Evolutionary conservation across 73 alveolate species (phyloP).

Genomic region (Loxodes magnus): DNA sequence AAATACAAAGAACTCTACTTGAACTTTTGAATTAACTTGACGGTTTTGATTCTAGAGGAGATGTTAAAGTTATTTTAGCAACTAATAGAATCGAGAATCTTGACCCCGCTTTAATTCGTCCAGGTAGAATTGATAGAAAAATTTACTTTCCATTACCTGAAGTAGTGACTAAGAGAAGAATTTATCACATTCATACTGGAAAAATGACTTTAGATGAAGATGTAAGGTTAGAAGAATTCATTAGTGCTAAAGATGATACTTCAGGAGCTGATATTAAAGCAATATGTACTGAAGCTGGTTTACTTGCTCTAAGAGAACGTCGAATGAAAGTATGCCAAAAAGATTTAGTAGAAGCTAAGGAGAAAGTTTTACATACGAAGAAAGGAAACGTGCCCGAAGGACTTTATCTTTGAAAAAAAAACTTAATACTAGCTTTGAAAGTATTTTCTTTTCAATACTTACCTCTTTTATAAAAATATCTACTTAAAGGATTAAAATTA

Average conservation of each 20-base stretch:
- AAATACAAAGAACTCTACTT: conserved; percentile 85
- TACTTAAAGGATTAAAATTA: too few species aligned
- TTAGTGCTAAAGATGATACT: conserved; percentile 84
- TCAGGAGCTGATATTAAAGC: conserved; percentile 99
- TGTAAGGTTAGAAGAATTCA: conserved; percentile 88
- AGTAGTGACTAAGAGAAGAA: conserved; percentile 76
- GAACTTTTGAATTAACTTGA: conserved; percentile 97
- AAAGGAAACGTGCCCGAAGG: conserved; percentile 95
- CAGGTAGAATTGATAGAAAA: conserved; percentile 97
- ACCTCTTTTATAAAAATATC: too few species aligned
- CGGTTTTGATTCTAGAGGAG: conserved; percentile 98
- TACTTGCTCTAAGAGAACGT: conserved; percentile 91
- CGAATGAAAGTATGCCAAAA: conserved; percentile 74
- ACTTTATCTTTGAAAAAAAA: conserved; percentile 65
- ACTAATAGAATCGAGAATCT: conserved; percentile 99
- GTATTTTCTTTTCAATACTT: too few species aligned
- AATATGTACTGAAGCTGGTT: conserved; percentile 93
- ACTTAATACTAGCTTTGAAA: too few species aligned
- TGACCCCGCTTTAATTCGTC: conserved; percentile 99
- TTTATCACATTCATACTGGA: conserved; percentile 84
- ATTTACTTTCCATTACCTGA: conserved; percentile 96
- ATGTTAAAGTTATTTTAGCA: conserved; percentile 96
- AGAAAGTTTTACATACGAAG: conserved; percentile 86
- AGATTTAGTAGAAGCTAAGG: conserved; percentile 91
- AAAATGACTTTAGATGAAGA: conserved; percentile 89